A percentile compares a stretch with the other conserved stretches of the same genome.
Evolutionary conservation across 1,284 basidiomycete species (phyloP).

Genomic region (Cutaneotrichosporon daszewskae): DNA sequence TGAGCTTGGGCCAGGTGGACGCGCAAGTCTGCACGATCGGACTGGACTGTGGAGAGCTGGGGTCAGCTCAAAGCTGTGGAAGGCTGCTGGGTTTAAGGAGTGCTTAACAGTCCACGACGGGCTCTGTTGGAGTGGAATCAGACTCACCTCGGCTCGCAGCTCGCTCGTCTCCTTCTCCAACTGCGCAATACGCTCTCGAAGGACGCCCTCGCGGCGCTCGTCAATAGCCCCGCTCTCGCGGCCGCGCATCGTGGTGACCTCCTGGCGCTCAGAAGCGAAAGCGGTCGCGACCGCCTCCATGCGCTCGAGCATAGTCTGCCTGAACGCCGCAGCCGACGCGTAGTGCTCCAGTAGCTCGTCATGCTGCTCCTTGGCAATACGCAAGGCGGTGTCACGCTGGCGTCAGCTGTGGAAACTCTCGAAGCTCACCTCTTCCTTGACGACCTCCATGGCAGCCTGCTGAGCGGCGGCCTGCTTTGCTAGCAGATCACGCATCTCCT

Average conservation of each 20-base stretch:
- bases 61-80: not conserved
- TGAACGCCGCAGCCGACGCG: not conserved
- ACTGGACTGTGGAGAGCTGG: not conserved
- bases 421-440: slow-evolving; percentile 5
- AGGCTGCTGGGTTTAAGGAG: too few relatives aligned
- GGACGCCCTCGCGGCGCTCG: not conserved
- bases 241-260: too few relatives aligned
- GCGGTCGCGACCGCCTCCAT: slow-evolving; percentile 2
- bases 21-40: slow-evolving; percentile 4
- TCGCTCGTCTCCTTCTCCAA: slow-evolving; percentile 8
- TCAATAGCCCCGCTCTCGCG: too few relatives aligned
- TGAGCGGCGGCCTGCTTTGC: slow-evolving; percentile 3
- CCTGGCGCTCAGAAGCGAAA: not conserved
- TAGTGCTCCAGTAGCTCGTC: slow-evolving; percentile 8
- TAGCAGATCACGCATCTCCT: slow-evolving; percentile 6
- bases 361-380: slow-evolving; percentile 7
- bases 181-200: not conserved
- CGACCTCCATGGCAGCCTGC: slow-evolving; percentile 1
- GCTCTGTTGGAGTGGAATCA: too few relatives aligned
- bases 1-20: slow-evolving; percentile 12
- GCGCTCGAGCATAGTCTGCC: slow-evolving; percentile 5
- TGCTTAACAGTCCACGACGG: too few relatives aligned
- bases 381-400: slow-evolving; percentile 5
- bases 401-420: not conserved
- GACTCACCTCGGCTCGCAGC: slow-evolving; percentile 10